Base-by-base conservation (phyloP, 768 basidiomycete genomes). In the Serendipita sp. region DNA sequence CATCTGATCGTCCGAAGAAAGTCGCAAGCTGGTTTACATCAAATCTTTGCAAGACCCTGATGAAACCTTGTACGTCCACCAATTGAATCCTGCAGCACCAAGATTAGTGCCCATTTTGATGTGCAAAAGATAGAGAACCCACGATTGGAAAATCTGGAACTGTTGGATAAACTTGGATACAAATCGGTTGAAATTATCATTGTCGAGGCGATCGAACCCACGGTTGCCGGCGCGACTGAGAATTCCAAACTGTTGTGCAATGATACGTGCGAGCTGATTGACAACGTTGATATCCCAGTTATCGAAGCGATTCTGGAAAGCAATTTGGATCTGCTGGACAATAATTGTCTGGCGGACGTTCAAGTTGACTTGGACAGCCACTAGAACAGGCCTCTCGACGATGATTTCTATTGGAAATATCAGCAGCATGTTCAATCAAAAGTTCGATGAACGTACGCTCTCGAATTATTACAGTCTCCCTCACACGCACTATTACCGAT, bases 61-160 rank as follows among this genome's bases (percentile, higher is more conserved):
- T 32, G 34, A 60, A 60, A 8, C 35, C 10, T 30, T 60, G 56
- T 10, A 60, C 56, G 37, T 60, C 56, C 10, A 38, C 28, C 18
- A 60, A n/a, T 8, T 37, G 56, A 38, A 60, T 34, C 30, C 56
- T 60, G 10, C 11, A 38, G 24, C 1, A 4, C 7, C 18, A 24
- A 4, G 11, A 10, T 60, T 1, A 38, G 30, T 38, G 10, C 16
- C 10, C 35, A 8, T 24, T 32, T 32, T 10, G 28, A 60, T 34
- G 28, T 28, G 28, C n/a, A 16, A 10, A 10, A 30, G 37, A 37
- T 24, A 8, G 4, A 30, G 16, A 53, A 53, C 10, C n/a, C 18
- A 60, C 56, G 18, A 8, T 60, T 60, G 56, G 56, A 60, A 60
- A 10, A 60, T 35, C 30, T 60, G 56, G 56, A 60, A 60, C 5